Evolutionary conservation across 2,329 filamentous ascomycete species (phyloP), one percentile per base, ranked within the genome.

Genomic region (Colletotrichum tabaci): DNA sequence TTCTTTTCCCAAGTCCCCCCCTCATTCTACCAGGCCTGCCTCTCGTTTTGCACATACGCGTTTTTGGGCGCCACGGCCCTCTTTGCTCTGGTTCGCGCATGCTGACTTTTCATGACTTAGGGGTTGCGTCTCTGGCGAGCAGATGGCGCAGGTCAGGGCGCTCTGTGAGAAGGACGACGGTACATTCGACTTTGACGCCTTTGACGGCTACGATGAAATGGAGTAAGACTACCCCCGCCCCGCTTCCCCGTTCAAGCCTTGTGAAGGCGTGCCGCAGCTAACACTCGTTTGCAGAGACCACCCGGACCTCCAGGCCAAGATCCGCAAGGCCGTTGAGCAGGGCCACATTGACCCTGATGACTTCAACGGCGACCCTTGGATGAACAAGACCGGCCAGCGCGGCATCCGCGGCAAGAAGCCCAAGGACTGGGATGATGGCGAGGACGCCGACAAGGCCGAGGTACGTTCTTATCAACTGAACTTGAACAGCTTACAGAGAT

Each of bases 281-380:
- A 73, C 21, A 67, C 64, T 75, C 60, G 2, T 56, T 61, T 35
- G 49, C 66, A 85, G 84, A 4, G 82, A 82, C 3, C 83, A 91
- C 47, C 83, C 86, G 0, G 92, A 94, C 2, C 77, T 90, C 1
- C 90, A 95, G 81, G 89, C 89, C 55, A 98, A 96, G 85, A 85
- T 98, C 74, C 86, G 88, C 61, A 88, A 88, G 56, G 94, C 93
- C 62, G 81, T 98, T 30, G 86, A 88, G 70, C 88, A 95, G 79
- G 94, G 94, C 30, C 93, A 96, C 77, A 92, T 98, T 76, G 92
- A 93, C 75, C 87, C 94, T 52, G 92, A 94, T 62, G 96, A 98
- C 76, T 98, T 94, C 90, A 96, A 92, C 44, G 94, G 94, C 15
- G 94, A 97, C 75, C 84, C 89, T 4, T 92, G 93, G 77, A 88